Evolutionary conservation across 352 stramenopile species (phyloP), one percentile per base, ranked within the genome.

Genomic region (Globisporangium iwayamae): DNA sequence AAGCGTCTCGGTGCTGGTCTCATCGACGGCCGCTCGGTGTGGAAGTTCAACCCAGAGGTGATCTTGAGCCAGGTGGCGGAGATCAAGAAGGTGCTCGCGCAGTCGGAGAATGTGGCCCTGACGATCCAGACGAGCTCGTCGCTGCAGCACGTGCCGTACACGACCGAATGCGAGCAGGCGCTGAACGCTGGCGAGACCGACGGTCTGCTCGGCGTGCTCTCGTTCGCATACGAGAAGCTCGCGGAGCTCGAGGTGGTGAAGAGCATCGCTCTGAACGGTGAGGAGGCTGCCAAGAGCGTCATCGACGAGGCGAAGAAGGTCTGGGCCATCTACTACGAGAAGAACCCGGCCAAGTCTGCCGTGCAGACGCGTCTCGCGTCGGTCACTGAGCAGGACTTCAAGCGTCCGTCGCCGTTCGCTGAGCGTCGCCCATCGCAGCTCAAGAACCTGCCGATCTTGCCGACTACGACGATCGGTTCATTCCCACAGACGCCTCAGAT

Each of bases 401-500:
- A 80, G 66, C 89, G 93, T n/a, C 71, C 76, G 43, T 90, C 89
- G 55, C 71, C 78, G 34, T 98, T 96, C 68, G 73, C 76, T 4
- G 76, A 88, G 65, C 89, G 93, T 54, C 81, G 88, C 36, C 79
- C 76, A 14, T 70, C 67, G 53, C 89, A 97, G 74, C 71, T 86
- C 8, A 74, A 90, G 64, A 74, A 71, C 4, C 66, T 89, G 39
- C 90, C 90, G 9, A 63, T 96, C 54, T 71, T 98, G 36, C 91
- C 93, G 11, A 98, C 93, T 11, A 98, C 93, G n/a, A 96, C 88
- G 9, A 98, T 98, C 65, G 93, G 93, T 20, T 97, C 90, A 59
- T 98, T 98, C 73, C 93, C 93, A n/a, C 93, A 98, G 79, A 98
- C 93, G 5, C 53, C 82, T 46, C 83, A 91, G 59, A 97, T 98